Conservation (phyloP, 169 alveolate species). For the Plasmodium gallinaceum region DNA sequence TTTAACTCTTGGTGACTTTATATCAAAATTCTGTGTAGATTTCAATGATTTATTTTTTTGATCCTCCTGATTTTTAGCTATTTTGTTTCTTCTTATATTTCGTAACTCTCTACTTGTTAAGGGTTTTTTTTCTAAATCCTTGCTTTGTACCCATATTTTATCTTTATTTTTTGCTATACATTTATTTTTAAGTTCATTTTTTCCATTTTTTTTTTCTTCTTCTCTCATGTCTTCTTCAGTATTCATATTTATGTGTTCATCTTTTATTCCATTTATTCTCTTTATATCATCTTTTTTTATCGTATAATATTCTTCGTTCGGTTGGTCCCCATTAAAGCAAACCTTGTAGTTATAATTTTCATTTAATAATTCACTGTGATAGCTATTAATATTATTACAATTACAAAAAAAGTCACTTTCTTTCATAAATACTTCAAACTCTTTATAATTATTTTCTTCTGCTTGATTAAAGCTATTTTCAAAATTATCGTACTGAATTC, state of each 20-base stretch:
- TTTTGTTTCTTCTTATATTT: slow-evolving; percentile 44
- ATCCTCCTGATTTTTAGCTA: neutral
- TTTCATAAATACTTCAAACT: slow-evolving; percentile 41
- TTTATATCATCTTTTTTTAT: slow-evolving; percentile 36
- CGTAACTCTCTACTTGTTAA: slow-evolving; percentile 41
- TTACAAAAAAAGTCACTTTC: slow-evolving; percentile 73
- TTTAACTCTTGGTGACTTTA: slow-evolving; percentile 58
- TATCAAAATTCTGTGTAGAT: slow-evolving; percentile 27
- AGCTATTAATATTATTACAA: slow-evolving; percentile 27
- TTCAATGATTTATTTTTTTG: neutral
- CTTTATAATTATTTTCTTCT: slow-evolving; percentile 18
- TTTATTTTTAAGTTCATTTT: slow-evolving; percentile 12
- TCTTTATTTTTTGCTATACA: slow-evolving; percentile 25
- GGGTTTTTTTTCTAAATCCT: slow-evolving; percentile 7
- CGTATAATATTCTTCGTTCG: slow-evolving; percentile 37
- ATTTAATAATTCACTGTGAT: neutral
- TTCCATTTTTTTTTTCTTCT: neutral
- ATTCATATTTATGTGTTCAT: slow-evolving; percentile 35
- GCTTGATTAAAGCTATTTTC: slow-evolving; percentile 1
- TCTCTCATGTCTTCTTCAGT: slow-evolving; percentile 3
- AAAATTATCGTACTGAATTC: slow-evolving; percentile 37
- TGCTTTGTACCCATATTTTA: slow-evolving; percentile 16
- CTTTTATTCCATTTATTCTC: slow-evolving; percentile 21
- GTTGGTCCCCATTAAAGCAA: slow-evolving; percentile 20
- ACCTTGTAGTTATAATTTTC: slow-evolving; percentile 16